Evolutionary conservation across 768 basidiomycete species (phyloP), one percentile per base, ranked within the genome.

Genomic region (Hypholoma fasciculare): DNA sequence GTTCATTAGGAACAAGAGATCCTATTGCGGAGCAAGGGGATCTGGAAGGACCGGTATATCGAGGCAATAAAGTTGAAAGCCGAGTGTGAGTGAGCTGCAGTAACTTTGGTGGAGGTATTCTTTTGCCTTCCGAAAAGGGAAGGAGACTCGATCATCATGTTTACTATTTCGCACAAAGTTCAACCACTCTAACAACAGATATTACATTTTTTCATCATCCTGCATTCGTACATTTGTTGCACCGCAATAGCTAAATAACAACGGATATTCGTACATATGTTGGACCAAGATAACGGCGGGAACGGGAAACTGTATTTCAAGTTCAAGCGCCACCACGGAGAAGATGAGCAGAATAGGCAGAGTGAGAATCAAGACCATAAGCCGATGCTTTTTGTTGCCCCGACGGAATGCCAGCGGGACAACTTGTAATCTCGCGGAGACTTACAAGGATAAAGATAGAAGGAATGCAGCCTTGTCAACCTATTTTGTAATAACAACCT

Each of bases 1-100:
- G 72, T 83, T 82, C 80, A 85, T 84, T 69, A 67, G 70, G 64
- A 60, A 63, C 61, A 59, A 48, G 38, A 30, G 23, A 47, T 38
- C 47, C 49, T 49, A 39, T 34, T 17, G 34, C 26, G 34, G 23
- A 43, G 48, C 26, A 16, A 30, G 47, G 43, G 38, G 48, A 17
- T 19, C 14, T 23, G 38, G 14, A 42, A 11, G 7, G 19, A n/a
- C 19, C 46, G 46, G 54, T 49, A 42, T 49, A 47, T 27, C 14
- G 11, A 34, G 19, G 34, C 20, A 26, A 38, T 3, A 26, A 16
- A 30, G 34, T 12, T 34, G 36, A 16, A 49, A 52, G 19, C 11
- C 37, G 51, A 52, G 55, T 49, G 56, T 48, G 49, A 23, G 40
- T 30, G 56, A 49, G 48, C 19, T 16, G 26, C n/a, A 52, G 39